Conservation (phyloP, 257 asterid genomes). For the Solanum stenotomum region DNA sequence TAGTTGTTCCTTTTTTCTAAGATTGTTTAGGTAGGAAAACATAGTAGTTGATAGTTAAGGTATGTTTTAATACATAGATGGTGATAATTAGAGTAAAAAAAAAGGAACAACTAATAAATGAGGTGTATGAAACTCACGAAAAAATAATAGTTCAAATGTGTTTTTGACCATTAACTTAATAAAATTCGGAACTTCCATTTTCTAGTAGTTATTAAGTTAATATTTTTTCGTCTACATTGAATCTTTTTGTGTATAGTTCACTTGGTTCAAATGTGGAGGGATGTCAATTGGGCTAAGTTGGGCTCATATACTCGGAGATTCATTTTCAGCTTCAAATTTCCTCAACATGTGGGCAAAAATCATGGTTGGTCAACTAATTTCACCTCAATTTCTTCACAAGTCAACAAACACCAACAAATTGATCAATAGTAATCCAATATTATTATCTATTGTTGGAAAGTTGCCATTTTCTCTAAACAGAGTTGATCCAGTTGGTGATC, state of each 20-base stretch:
- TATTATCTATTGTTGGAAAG: neutral
- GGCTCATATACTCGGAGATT: slow-evolving; percentile 77
- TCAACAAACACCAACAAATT: neutral
- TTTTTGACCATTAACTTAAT: too few species aligned
- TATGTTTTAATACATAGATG: too few species aligned
- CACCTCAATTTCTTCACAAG: neutral
- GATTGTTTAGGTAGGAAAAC: neutral
- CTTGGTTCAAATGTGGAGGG: slow-evolving; percentile 81
- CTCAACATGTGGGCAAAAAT: slow-evolving; percentile 42
- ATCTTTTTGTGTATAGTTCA: slow-evolving; percentile 25
- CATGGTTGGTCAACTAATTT: slow-evolving; percentile 12
- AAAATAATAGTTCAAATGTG: too few species aligned
- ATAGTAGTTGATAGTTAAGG: neutral
- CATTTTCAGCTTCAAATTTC: slow-evolving; percentile 51
- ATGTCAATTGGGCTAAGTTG: slow-evolving; percentile 60
- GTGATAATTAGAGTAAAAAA: too few species aligned
- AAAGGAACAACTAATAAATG: too few species aligned
- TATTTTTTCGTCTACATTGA: neutral
- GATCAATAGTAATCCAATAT: neutral
- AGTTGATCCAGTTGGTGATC: slow-evolving; percentile 43
- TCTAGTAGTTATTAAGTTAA: neutral
- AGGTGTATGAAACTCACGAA: neutral
- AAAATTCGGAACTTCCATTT: too few species aligned
- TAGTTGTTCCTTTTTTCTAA: neutral
- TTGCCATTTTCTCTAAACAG: slow-evolving; percentile 27